Base-by-base conservation (phyloP, 2,329 filamentous ascomycete genomes). In the Pseudophaeomoniella oleicola region DNA sequence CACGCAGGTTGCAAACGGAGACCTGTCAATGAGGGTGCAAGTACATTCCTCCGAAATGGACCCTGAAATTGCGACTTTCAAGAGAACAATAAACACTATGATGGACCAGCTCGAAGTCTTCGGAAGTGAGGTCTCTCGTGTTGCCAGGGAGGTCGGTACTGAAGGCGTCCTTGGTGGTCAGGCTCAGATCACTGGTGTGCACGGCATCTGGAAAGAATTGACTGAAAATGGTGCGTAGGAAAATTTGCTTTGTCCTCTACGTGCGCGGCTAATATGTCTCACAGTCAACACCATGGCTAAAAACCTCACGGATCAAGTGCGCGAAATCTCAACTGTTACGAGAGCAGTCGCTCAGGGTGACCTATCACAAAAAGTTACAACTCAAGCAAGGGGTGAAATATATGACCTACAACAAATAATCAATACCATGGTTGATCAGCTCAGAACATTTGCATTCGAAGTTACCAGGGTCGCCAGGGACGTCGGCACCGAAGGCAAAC, bases 71-170 rank as follows among this genome's bases (percentile, higher is more conserved):
- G 90, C 86, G 17, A 87, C 85, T 6, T 96, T 96, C 68, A 96
- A 96, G 64, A 79, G 85, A 50, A 94, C 88, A 43, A 96, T 96
- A 64, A 96, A 96, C 58, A 92, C 83, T 47, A 96, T 96, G 88
- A 93, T 96, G 75, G 88, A 96, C 55, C 88, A 94, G 59, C 71
- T 96, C 41, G 87, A 94, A 56, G 83, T 92, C 41, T 96, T 96
- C 59, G 88, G 88, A 45, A 92, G 84, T 58, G 87, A 96, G 63
- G 88, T 96, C 51, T 94, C 88, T 19, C 81, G 85, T 47, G 78
- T 96, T 47, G 88, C 88, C 37, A 82, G 85, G 57, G 88, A 96
- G 60, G 88, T 96, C 65, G 88, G 88, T 48, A 96, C 88, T 10
- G 87, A 96, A 58, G 88, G 88, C 53, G 80, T 90, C 44, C 76